Base-by-base conservation (phyloP, 345 rosid genomes). In the Excoecaria cochinchinensis region DNA sequence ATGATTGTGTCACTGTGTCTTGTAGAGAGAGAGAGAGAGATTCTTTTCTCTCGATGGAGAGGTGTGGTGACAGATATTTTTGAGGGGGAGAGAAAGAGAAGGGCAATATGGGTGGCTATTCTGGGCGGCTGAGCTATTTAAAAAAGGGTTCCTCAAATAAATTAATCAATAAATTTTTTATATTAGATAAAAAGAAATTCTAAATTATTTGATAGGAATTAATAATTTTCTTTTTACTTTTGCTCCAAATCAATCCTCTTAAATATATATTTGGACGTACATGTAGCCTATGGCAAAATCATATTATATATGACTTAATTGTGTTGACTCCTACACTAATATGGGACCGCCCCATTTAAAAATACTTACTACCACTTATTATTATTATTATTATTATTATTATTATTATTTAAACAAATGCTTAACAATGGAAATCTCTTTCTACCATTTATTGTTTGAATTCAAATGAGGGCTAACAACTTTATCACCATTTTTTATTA, bases 81-180 rank as follows among this genome's bases (percentile, higher is more conserved):
- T 79, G 82, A 72, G 83, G 78, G 84, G 73, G 80, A 67, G 65
- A 67, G 50, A 51, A 64, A 40, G 24, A 59, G 80, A 77, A 79
- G 39, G 31, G 68, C 76, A 60, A 76, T 76, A 81, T 94, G 92
- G 90, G 86, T 90, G 92, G 92, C 85, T 83, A 71, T 82, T 84
- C 87, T 82, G 93, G 95, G 95, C 87, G 89, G 95, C 88, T 79
- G 86, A 64, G 81, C 75, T 88, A 84, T 89, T 91, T 88, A 88
- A 89, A 87, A 57, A 83, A 78, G 22, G 38, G 1, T 7, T 36
- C 22, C 24, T 6, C 15, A n/a, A 77, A 51, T 60, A 25, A 71
- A 63, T 24, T 19, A 65, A 42, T 25, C 31, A 38, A 51, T 25
- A 52, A 57, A 10, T 72, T 65, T 72, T 65, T 44, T 44, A 44